phyloP scores from a whole-genome alignment of 441 rosid species.

The Arabidopsis lyrata region DNA sequence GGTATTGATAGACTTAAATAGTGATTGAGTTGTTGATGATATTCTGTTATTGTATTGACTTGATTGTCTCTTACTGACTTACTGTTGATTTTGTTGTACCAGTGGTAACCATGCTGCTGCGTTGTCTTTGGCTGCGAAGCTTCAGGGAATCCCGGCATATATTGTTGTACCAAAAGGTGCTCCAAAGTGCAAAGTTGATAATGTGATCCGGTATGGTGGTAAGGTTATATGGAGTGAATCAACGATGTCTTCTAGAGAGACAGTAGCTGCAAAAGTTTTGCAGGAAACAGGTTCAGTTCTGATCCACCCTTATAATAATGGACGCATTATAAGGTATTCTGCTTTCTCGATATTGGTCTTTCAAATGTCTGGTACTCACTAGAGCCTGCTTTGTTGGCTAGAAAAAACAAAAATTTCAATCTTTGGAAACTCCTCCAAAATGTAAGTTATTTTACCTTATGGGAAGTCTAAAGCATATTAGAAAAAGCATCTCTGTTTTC shows the following conservation, averaged over 20 bases:
- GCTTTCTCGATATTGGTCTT: conserved; percentile 7
- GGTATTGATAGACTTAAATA: too few species aligned
- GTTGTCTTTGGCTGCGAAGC: conserved; percentile 85
- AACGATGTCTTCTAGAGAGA: conserved; percentile 73
- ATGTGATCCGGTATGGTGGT: conserved; percentile 86
- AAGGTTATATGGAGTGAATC: conserved; percentile 73
- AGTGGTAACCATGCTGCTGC: conserved; percentile 98
- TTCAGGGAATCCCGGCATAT: conserved; percentile 72
- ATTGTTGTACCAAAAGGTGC: conserved; percentile 86
- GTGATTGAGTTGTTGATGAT: too few species aligned
- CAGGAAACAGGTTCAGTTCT: conserved; percentile 83
- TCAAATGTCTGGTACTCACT: background rate
- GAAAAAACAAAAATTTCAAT: too few species aligned
- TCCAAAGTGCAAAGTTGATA: conserved; percentile 86
- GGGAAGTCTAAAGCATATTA: too few species aligned
- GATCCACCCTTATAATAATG: conserved; percentile 80
- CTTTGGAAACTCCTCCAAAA: too few species aligned
- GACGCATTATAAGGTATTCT: conserved; percentile 72
- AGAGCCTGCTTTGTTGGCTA: too few species aligned
- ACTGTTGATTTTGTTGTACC: conserved; percentile 38
- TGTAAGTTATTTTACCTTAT: background rate
- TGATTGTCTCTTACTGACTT: too few species aligned
- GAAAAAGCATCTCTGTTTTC: background rate
- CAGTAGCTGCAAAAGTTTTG: conserved; percentile 62
- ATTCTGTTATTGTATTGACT: too few species aligned